Conservation (phyloP, 306 rosid species). For the Ziziphus jujuba region DNA sequence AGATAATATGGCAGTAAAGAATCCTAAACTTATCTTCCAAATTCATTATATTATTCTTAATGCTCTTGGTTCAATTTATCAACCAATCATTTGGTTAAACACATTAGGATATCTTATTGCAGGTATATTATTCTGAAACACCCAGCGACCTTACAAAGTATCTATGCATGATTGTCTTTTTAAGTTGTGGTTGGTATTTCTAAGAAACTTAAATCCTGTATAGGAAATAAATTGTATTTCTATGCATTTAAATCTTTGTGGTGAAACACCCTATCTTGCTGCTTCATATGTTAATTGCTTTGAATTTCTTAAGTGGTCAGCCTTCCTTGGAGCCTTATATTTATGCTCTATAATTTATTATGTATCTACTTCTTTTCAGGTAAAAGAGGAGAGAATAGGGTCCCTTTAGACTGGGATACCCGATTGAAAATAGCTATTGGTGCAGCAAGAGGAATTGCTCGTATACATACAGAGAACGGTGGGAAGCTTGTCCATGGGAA, state of each 20-base stretch:
- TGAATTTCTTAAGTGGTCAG: not conserved
- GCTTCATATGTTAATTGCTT: not conserved
- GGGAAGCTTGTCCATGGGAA: conserved; percentile 89
- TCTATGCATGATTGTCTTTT: not conserved
- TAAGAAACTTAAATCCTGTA: not conserved
- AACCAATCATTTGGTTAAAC: no score
- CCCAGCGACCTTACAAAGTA: not conserved
- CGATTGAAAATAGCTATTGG: conserved; percentile 76
- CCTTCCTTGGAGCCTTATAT: not conserved
- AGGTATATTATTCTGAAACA: no score
- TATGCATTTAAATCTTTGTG: not conserved
- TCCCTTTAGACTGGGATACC: conserved; percentile 70
- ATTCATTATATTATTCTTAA: no score
- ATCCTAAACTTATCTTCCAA: no score
- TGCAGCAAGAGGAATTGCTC: conserved; percentile 77
- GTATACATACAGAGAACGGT: conserved; percentile 60
- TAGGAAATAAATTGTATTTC: not conserved
- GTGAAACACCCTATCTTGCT: not conserved
- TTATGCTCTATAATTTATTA: not conserved
- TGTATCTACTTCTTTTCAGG: conserved; percentile 47
- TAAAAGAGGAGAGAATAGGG: conserved; percentile 73
- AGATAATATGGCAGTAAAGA: no score
- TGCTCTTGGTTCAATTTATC: no score
- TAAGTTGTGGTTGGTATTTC: not conserved
- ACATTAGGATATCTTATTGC: no score